These are phyloP conservation scores for Myxozyma udenii DNA, from an alignment of 805 yeast genomes.

Conservation along the genomic window DNA sequence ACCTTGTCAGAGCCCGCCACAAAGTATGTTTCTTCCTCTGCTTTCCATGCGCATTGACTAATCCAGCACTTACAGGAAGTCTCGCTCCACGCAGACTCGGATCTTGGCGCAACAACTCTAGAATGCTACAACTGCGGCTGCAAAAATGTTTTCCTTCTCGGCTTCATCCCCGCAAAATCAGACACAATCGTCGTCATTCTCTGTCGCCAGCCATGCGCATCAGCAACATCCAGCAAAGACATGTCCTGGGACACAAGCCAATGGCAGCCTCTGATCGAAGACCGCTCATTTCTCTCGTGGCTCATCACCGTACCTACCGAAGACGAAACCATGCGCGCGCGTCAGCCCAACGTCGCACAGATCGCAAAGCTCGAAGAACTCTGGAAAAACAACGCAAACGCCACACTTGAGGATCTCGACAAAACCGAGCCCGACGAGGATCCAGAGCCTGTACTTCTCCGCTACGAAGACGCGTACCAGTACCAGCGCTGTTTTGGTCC, in stretches of 20 bases:
- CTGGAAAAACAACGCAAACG: constrained; percentile 72
- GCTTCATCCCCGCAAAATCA: constrained; percentile 81
- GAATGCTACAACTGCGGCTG: constrained; percentile 92
- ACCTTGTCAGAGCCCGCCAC: constrained; percentile 77
- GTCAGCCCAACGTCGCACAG: constrained; percentile 58
- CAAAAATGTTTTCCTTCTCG: constrained; percentile 73
- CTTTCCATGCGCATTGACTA: constrained; percentile 2
- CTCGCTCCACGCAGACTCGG: constrained; percentile 72
- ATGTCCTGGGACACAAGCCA: constrained; percentile 80
- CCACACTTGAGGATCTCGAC: constrained; percentile 66
- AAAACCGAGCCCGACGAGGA: constrained; percentile 53
- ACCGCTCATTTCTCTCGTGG: constrained; percentile 77
- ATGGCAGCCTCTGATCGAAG: constrained; percentile 84
- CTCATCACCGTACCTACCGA: constrained; percentile 68
- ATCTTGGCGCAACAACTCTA: constrained; percentile 78
- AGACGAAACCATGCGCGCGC: constrained; percentile 56
- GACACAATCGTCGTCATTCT: constrained; percentile 82
- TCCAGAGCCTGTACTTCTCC: constrained; percentile 66
- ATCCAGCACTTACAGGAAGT: constrained; percentile 40
- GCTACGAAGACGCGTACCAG: constrained; percentile 78
- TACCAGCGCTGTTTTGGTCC: constrained; percentile 86
- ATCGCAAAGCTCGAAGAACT: constrained; percentile 71
- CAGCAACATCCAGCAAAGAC: constrained; percentile 53
- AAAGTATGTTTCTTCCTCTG: constrained; percentile 38
- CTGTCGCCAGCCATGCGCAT: constrained; percentile 78